Conservation (phyloP, 163 green algal genomes). For the Prototheca stagnorum region DNA sequence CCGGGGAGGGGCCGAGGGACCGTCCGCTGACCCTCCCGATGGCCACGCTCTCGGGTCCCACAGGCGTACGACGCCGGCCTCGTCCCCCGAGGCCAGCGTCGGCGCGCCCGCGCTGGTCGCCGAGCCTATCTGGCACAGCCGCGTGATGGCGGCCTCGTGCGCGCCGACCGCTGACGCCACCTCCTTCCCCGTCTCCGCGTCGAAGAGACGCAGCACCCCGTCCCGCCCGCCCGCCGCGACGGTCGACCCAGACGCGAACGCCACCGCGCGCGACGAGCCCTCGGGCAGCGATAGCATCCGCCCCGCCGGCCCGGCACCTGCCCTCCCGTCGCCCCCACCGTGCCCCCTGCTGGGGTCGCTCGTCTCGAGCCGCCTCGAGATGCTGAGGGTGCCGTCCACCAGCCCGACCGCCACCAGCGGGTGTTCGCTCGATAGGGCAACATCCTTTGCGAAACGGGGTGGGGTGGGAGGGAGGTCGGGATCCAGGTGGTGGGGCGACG, state of each 20-base stretch:
- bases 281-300: too few species aligned
- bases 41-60: slow-evolving; percentile 69
- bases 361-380: too few species aligned
- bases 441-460: too few species aligned
- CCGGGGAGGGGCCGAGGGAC: slow-evolving; percentile 12
- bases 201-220: slow-evolving; percentile 19
- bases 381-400: too few species aligned
- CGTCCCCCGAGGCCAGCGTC: slow-evolving; percentile 39
- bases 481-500: too few species aligned
- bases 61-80: slow-evolving; percentile 48
- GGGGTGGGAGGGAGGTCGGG: too few species aligned
- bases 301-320: too few species aligned
- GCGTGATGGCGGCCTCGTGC: slow-evolving; percentile 37
- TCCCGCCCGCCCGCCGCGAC: not conserved
- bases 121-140: slow-evolving; percentile 10
- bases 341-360: too few species aligned
- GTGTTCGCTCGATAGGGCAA: too few species aligned
- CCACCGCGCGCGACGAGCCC: slow-evolving; percentile 7
- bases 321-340: too few species aligned
- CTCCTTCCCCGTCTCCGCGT: slow-evolving; percentile 22
- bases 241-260: slow-evolving; percentile 4
- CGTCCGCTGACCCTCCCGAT: too few species aligned
- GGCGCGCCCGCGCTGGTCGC: not conserved
- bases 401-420: too few species aligned
- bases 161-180: slow-evolving; percentile 20